Evolutionary conservation across 1,284 basidiomycete genomes (phyloP).

Genomic region (Cryptococcus maquisensis): DNA sequence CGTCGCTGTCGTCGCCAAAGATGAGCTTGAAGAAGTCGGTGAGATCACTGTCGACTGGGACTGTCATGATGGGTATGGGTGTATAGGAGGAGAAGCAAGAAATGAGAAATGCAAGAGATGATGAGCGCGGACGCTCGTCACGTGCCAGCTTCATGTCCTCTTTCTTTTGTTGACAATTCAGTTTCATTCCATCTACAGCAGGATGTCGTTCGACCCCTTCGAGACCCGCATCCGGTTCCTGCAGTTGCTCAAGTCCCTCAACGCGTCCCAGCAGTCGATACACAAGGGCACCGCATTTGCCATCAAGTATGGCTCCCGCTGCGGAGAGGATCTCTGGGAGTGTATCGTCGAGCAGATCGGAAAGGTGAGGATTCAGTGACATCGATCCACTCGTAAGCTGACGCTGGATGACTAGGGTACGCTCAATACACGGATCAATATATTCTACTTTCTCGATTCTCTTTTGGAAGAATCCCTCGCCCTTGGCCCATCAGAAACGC

Average conservation of each 20-base stretch:
- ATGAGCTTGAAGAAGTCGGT: conserved; percentile 26
- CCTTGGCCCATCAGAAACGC: conserved; percentile 51
- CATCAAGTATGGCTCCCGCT: conserved; percentile 73
- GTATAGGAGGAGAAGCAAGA: too few relatives aligned
- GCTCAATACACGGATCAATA: conserved; percentile 86
- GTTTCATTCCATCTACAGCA: background rate
- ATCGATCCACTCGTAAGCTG: background rate
- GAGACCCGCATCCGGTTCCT: conserved; percentile 85
- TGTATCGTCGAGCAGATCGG: conserved; percentile 85
- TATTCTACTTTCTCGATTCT: conserved; percentile 84
- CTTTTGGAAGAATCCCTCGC: conserved; percentile 70
- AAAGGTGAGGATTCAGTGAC: conserved; percentile 55
- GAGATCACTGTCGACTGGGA: too few relatives aligned
- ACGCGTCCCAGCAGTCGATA: conserved; percentile 86
- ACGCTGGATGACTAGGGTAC: conserved; percentile 57
- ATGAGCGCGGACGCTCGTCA: too few relatives aligned
- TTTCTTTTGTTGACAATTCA: too few relatives aligned
- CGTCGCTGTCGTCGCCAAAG: conserved; percentile 21
- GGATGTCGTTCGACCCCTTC: conserved; percentile 71
- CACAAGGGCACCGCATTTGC: conserved; percentile 83
- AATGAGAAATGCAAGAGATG: too few relatives aligned
- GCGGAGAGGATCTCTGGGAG: conserved; percentile 90
- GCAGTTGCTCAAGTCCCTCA: conserved; percentile 64
- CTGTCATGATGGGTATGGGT: too few relatives aligned
- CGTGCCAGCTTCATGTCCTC: too few relatives aligned